These are phyloP conservation scores for Zhuliangozyma blackwelliae DNA, from an alignment of 1,139 yeast genomes.

Conservation along the genomic window DNA sequence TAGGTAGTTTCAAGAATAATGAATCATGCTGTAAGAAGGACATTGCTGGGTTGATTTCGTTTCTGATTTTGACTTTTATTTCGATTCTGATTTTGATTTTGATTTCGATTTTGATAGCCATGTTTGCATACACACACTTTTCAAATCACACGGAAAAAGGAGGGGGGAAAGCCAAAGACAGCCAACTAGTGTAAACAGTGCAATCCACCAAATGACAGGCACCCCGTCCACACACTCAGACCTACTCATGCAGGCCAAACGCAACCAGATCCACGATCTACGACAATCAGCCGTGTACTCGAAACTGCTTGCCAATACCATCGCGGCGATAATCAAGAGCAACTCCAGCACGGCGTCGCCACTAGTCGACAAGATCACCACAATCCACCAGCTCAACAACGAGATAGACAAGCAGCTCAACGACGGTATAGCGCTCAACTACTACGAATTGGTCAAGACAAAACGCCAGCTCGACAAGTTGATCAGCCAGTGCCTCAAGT, in stretches of 20 bases:
- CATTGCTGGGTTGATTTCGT: too few species aligned
- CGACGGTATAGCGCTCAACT: conserved; percentile 12
- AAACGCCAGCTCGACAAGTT: conserved; percentile 18
- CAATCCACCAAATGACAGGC: background rate
- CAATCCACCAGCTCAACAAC: conserved; percentile 37
- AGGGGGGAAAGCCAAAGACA: too few species aligned
- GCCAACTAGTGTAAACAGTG: too few species aligned
- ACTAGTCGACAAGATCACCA: conserved; percentile 39
- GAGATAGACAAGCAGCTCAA: conserved; percentile 34
- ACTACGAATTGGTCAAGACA: conserved; percentile 18
- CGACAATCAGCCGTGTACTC: conserved; percentile 25
- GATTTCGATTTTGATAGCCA: too few species aligned
- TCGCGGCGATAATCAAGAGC: conserved; percentile 21
- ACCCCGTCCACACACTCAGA: conserved; percentile 20
- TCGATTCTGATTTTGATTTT: too few species aligned
- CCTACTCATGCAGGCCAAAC: conserved; percentile 34
- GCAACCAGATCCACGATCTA: conserved; percentile 26
- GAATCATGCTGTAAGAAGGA: conserved; percentile 8
- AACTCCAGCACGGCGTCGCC: conserved; percentile 29
- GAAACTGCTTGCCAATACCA: conserved; percentile 23
- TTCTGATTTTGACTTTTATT: too few species aligned
- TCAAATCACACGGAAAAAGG: too few species aligned
- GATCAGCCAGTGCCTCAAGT: conserved; percentile 15
- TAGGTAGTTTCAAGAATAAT: conserved; percentile 15
- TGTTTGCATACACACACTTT: too few species aligned